phyloP scores from a whole-genome alignment of 1,139 yeast genomes.

The Taiozyma sp. region DNA sequence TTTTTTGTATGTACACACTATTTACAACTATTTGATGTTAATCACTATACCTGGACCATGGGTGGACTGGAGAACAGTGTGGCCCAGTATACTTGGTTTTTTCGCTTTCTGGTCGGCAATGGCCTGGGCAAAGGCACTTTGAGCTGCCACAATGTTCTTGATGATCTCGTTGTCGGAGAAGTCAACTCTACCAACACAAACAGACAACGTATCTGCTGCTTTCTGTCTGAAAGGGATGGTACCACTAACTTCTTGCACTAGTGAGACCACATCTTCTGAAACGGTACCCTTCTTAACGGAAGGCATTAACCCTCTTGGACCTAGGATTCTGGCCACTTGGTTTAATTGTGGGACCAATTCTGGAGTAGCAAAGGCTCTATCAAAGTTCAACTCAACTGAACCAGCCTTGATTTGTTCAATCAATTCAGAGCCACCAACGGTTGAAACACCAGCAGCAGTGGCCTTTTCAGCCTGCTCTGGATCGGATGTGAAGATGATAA shows the following conservation, averaged over 20 bases:
- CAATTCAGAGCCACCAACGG: constrained; percentile 69
- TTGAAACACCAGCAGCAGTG: constrained; percentile 49
- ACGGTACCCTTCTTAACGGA: constrained; percentile 83
- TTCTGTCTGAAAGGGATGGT: constrained; percentile 70
- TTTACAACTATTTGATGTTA: constrained; percentile 33
- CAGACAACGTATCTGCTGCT: constrained; percentile 45
- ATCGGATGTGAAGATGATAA: constrained; percentile 64
- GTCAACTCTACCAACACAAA: constrained; percentile 75
- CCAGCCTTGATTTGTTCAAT: constrained; percentile 59
- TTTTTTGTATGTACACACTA: background rate
- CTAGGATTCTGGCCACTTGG: constrained; percentile 69
- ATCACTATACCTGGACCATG: constrained; percentile 80
- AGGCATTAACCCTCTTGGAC: constrained; percentile 92
- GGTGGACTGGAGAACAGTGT: constrained; percentile 63
- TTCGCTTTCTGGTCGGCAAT: constrained; percentile 52
- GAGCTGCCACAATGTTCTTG: constrained; percentile 65
- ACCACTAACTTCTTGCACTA: constrained; percentile 56
- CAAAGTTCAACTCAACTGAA: constrained; percentile 45
- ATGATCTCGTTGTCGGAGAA: constrained; percentile 75
- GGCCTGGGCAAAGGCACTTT: constrained; percentile 56
- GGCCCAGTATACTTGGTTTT: constrained; percentile 67
- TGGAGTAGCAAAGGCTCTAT: constrained; percentile 81
- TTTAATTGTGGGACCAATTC: constrained; percentile 62
- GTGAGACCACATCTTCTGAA: constrained; percentile 50
- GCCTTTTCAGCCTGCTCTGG: constrained; percentile 48